A percentile compares a stretch with the other conserved stretches of the same genome.
phyloP scores from a whole-genome alignment of 306 rosid genomes.

The Elaeagnus macrophylla region DNA sequence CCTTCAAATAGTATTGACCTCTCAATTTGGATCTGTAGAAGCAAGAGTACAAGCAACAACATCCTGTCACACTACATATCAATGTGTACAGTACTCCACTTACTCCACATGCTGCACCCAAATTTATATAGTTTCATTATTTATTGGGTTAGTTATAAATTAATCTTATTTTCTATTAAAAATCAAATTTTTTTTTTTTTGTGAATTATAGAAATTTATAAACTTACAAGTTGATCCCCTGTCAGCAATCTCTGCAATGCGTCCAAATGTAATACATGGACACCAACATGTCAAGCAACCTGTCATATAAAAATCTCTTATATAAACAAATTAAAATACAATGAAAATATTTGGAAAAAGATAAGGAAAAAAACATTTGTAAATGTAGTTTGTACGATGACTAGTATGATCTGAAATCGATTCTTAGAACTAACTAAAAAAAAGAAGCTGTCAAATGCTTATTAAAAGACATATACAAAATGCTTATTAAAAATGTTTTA shows the following conservation, averaged over 20 bases:
- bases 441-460: too few species aligned
- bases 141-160: neutral
- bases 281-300: conserved; percentile 47
- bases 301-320: neutral
- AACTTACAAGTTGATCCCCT: conserved; percentile 38
- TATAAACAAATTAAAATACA: too few species aligned
- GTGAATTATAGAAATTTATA: neutral
- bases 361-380: too few species aligned
- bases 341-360: too few species aligned
- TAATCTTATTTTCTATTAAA: neutral
- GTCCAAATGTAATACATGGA: conserved; percentile 47
- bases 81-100: conserved; percentile 28
- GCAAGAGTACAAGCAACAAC: conserved; percentile 29
- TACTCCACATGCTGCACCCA: conserved; percentile 35
- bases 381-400: too few species aligned
- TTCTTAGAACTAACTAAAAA: too few species aligned
- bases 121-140: neutral
- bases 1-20: conserved; percentile 32
- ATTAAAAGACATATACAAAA: too few species aligned
- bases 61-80: conserved; percentile 19
- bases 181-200: neutral
- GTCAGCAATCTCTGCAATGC: conserved; percentile 42
- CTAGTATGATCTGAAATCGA: too few species aligned
- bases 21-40: conserved; percentile 37
- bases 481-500: too few species aligned